Conservation (phyloP, 352 stramenopile genomes). For the Phytopythium kandeliae region DNA sequence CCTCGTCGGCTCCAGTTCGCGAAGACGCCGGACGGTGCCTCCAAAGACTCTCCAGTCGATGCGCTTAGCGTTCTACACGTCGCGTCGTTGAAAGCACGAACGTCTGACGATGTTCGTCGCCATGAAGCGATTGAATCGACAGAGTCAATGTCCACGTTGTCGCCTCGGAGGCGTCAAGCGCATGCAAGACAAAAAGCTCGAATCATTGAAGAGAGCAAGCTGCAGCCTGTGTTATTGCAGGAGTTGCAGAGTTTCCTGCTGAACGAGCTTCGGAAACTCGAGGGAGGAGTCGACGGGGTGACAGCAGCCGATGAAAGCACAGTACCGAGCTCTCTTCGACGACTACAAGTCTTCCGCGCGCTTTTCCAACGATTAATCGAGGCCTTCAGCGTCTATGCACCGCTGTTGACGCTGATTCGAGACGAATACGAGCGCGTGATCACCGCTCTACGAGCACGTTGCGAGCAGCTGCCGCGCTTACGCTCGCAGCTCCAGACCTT, state of each 20-base stretch:
- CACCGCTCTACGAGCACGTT: conserved; percentile 18
- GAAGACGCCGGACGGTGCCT: not conserved
- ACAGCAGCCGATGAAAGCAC: not conserved
- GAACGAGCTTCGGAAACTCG: conserved; percentile 13
- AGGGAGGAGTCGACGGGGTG: conserved; percentile 4
- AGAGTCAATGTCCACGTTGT: not conserved
- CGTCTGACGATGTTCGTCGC: not conserved
- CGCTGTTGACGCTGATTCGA: conserved; percentile 52
- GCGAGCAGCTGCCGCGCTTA: conserved; percentile 40
- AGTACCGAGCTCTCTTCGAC: conserved; percentile 16
- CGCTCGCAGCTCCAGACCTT: conserved; percentile 49
- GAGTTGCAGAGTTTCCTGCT: conserved; percentile 34
- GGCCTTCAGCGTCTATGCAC: conserved; percentile 59
- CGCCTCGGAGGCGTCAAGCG: conserved; percentile 10
- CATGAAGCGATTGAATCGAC: not conserved
- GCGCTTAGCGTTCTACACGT: too few relatives aligned
- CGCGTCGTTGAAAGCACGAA: not conserved
- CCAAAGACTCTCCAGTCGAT: not conserved
- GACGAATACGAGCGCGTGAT: conserved; percentile 56
- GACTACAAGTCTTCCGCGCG: conserved; percentile 52
- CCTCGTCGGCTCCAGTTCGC: not conserved
- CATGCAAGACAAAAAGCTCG: conserved; percentile 5
- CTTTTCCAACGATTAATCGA: conserved; percentile 46
- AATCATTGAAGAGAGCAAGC: conserved; percentile 8
- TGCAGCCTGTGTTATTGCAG: conserved; percentile 29